Percentiles rank a stretch among this genome's conserved stretches.
Evolutionary conservation across 2,329 filamentous ascomycete genomes (phyloP).

Genomic region (Talaromyces funiculosus): DNA sequence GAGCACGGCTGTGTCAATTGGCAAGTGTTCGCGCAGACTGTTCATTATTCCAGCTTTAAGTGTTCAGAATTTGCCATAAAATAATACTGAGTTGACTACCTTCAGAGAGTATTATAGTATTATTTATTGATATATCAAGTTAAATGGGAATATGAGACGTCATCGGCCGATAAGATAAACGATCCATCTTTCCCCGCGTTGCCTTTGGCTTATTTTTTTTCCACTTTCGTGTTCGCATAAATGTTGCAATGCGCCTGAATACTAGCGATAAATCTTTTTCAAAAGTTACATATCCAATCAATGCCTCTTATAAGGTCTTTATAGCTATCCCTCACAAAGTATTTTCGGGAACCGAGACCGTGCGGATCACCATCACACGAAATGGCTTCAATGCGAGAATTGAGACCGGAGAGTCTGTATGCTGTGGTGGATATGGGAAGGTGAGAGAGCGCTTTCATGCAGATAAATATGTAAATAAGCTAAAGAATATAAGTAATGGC

Average conservation of each 20-base stretch:
- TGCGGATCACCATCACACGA: neutral
- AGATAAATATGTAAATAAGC: neutral
- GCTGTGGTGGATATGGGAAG: slow-evolving; percentile 40
- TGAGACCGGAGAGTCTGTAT: slow-evolving; percentile 23
- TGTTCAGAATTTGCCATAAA: neutral
- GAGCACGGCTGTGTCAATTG: neutral
- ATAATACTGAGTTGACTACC: neutral
- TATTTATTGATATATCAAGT: too few relatives aligned
- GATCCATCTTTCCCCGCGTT: neutral
- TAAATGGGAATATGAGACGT: neutral
- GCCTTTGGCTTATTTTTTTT: neutral
- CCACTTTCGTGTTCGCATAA: neutral
- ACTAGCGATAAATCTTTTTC: neutral
- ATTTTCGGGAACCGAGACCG: too few relatives aligned
- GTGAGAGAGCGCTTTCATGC: slow-evolving; percentile 24
- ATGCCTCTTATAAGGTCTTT: neutral
- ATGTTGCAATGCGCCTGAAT: neutral
- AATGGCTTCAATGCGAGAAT: slow-evolving; percentile 8
- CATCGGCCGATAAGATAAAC: slow-evolving; percentile 2
- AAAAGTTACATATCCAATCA: neutral
- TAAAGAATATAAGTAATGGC: slow-evolving; percentile 58
- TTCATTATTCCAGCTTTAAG: neutral
- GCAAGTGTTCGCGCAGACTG: neutral
- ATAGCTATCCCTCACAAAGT: neutral
- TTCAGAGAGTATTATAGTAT: neutral